Evolutionary conservation across 2,329 filamentous ascomycete species (phyloP), one percentile per base, ranked within the genome.

Genomic region (Diatrype stigma): DNA sequence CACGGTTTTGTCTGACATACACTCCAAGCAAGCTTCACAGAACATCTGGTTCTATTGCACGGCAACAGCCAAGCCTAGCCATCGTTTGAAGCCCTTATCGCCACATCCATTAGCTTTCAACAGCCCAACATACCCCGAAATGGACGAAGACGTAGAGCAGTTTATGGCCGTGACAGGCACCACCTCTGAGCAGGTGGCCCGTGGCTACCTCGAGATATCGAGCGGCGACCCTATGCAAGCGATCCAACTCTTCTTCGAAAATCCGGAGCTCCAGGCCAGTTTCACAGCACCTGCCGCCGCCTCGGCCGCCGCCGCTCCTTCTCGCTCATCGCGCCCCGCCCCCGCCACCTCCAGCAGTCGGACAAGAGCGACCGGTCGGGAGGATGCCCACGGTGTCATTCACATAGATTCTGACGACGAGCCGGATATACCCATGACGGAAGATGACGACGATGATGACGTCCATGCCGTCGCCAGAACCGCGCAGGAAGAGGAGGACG

Each of bases 201-300:
- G 83, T 55, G 87, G 89, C 60, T 96, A 95, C 70, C 81, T 97
- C 45, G 81, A 88, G 61, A 81, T 99, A 66, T 86, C 91, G n/a
- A 87, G 90, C 60, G 85, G 85, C 63, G 87, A 96, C 66, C 76
- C 93, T 47, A 85, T 90, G 69, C 87, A 93, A 64, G 94, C 94
- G 23, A 86, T 96, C 61, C 84, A 90, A 64, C 84, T 97, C 12
- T 99, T 85, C 73, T 97, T 90, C 69, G 90, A 95, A 65, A 94
- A 88, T 66, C 89, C 88, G 42, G 91, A 93, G 45, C 81, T 86
- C 55, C 82, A 78, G 58, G 72, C 72, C 42, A 71, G 70, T 51
- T 68, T 80, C 52, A 64, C 70, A 46, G 66, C 74, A 14, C 57
- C 70, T 26, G 59, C 71, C 11, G 60, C 68, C 60, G 50, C 57